These are phyloP conservation scores for Excoecaria agallocha DNA, from an alignment of 345 rosid species.

Conservation along the genomic window DNA sequence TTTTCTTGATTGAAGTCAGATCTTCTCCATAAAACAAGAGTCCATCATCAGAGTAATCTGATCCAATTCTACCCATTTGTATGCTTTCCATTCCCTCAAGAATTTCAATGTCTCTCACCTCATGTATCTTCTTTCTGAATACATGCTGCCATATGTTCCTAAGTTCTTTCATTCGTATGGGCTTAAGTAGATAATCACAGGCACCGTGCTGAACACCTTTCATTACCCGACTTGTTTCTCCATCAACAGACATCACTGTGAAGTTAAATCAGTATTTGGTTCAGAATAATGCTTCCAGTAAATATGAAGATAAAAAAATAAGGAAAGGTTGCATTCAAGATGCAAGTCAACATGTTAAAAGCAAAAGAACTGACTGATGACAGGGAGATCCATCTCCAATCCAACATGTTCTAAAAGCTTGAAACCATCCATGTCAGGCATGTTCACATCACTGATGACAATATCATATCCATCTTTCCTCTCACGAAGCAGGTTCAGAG, in stretches of 20 bases:
- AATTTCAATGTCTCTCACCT: slow-evolving; percentile 66
- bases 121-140: slow-evolving; percentile 72
- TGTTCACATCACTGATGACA: slow-evolving; percentile 92
- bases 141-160: slow-evolving; percentile 98
- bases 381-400: slow-evolving; percentile 95
- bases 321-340: slow-evolving; percentile 14
- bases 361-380: slow-evolving; percentile 68
- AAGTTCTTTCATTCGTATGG: slow-evolving; percentile 95
- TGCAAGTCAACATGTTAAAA: slow-evolving; percentile 17
- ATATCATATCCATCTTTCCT: slow-evolving; percentile 90
- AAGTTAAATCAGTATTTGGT: slow-evolving; percentile 14
- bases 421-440: slow-evolving; percentile 99
- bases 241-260: slow-evolving; percentile 97
- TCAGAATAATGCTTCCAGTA: slow-evolving; percentile 22
- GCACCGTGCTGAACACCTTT: slow-evolving; percentile 97
- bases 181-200: slow-evolving; percentile 94
- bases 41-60: slow-evolving; percentile 47
- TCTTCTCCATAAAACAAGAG: slow-evolving; percentile 63
- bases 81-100: slow-evolving; percentile 52
- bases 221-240: slow-evolving; percentile 89
- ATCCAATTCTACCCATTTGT: slow-evolving; percentile 49
- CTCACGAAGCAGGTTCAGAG: slow-evolving; percentile 70
- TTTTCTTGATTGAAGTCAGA: slow-evolving; percentile 43
- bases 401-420: slow-evolving; percentile 95
- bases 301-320: slow-evolving; percentile 5